Evolutionary conservation across 768 basidiomycete genomes (phyloP), one percentile per base, ranked within the genome.

Genomic region (Mycena galopus): DNA sequence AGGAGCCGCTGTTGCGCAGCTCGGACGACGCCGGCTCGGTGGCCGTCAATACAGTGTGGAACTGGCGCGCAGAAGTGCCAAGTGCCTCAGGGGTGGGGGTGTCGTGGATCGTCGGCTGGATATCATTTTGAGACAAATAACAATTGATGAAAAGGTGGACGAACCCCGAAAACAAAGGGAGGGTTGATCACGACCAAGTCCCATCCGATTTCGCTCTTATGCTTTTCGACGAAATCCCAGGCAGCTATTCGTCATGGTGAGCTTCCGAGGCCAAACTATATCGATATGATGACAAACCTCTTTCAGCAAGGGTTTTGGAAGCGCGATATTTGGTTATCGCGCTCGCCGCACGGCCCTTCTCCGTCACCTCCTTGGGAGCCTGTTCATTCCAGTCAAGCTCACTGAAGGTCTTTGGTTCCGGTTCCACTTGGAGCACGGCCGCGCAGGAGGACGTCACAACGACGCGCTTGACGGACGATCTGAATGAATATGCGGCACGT

Each of bases 361-460:
- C 81, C 53, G 86, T 82, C 21, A 90, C 86, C 11, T 85, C 82
- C 59, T 82, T 78, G 30, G 90, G 77, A 3, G 86, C 78, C 64
- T 84, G 83, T 35, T 88, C 78, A 73, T 92, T 91, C 93, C 92
- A 94, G 77, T 92, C 83, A 6, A 76, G 74, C 75, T 92, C 90
- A 29, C 81, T 82, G 77, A 84, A 88, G 4, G 81, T 79, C 10
- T 68, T 65, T 1, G 78, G 72, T 4, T 72, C 44, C 56, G 79
- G 77, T 67, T 74, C 63, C 0, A 77, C 60, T 73, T 78, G 81
- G 2, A 87, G 65, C 37, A 91, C 76, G 2, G 89, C 79, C 6
- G 88, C 91, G 60, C 82, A 80, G 1, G 92, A 92, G 0, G 89
- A 89, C 1, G 90, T 91, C 72, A 92, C 77, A 17, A 93, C 86